Evolutionary conservation across 495 filamentous ascomycete genomes (phyloP).

Genomic region (Cladorrhinum samala): DNA sequence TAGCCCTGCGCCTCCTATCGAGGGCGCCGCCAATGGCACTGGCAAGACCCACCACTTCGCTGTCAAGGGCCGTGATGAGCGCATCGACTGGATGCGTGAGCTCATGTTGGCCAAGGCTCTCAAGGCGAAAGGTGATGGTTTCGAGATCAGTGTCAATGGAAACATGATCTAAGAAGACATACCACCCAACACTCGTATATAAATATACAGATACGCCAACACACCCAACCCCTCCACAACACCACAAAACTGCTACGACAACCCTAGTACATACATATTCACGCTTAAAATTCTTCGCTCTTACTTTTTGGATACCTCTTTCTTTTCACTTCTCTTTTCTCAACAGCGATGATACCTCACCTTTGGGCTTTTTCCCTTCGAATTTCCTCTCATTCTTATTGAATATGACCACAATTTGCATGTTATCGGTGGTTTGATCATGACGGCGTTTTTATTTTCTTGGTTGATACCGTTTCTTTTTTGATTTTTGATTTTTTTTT

Average conservation of each 20-base stretch:
- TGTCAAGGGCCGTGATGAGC: constrained; percentile 75
- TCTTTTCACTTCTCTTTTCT: too few relatives aligned
- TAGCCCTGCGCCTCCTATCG: constrained; percentile 16
- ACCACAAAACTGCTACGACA: too few relatives aligned
- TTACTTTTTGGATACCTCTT: too few relatives aligned
- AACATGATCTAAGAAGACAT: constrained; percentile 58
- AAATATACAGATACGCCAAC: too few relatives aligned
- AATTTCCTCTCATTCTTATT: not conserved
- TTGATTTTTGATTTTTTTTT: constrained; percentile 10
- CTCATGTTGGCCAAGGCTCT: constrained; percentile 92
- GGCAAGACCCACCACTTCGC: constrained; percentile 92
- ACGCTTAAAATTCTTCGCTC: too few relatives aligned
- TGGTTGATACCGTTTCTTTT: not conserved
- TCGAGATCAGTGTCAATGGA: constrained; percentile 75
- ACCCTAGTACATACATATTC: too few relatives aligned
- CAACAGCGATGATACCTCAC: constrained; percentile 14
- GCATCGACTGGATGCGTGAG: constrained; percentile 98
- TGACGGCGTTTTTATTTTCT: too few relatives aligned
- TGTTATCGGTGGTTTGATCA: too few relatives aligned
- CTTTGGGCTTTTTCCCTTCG: constrained; percentile 9
- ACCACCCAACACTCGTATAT: too few relatives aligned
- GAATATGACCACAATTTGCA: too few relatives aligned
- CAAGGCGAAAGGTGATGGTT: constrained; percentile 75
- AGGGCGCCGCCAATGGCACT: constrained; percentile 48
- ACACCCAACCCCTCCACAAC: too few relatives aligned